These are phyloP conservation scores for Quercus suber DNA, from an alignment of 306 rosid species.

Conservation along the genomic window DNA sequence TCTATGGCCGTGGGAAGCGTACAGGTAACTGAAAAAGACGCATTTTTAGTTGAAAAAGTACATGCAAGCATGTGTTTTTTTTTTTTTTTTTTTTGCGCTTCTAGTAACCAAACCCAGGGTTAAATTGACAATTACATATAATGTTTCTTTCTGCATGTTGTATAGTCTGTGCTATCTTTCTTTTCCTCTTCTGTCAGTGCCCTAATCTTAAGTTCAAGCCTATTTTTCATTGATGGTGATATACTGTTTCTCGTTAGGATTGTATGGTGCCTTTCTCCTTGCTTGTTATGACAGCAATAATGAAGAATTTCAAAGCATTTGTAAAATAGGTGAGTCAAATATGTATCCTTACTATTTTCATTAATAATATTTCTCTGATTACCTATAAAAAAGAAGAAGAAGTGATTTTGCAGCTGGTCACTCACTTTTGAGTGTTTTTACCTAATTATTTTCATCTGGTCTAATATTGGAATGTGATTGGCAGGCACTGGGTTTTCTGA, in stretches of 20 bases:
- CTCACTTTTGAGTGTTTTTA: conserved; percentile 9
- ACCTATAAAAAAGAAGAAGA: no score
- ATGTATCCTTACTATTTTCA: background rate
- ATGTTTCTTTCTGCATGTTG: background rate
- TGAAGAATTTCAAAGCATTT: conserved; percentile 93
- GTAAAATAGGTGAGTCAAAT: conserved; percentile 73
- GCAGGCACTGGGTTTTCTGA: conserved; percentile 88
- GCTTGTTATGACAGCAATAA: conserved; percentile 72
- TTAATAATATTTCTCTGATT: no score
- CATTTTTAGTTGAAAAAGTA: conserved; percentile 8
- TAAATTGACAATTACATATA: background rate
- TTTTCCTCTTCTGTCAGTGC: conserved; percentile 12
- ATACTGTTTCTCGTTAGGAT: conserved; percentile 54
- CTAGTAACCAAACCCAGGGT: background rate
- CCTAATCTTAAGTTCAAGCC: conserved; percentile 13
- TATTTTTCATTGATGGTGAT: conserved; percentile 16
- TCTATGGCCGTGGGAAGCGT: conserved; percentile 93
- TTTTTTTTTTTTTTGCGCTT: background rate
- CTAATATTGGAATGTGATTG: conserved; percentile 19
- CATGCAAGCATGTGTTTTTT: background rate
- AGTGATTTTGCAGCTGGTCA: conserved; percentile 14
- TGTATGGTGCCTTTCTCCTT: conserved; percentile 89
- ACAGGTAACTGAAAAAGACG: conserved; percentile 53
- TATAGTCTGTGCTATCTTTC: background rate
- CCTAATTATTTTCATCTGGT: conserved; percentile 20